phyloP scores from a whole-genome alignment of 179 eudicot species.

The Drosera spatulata region DNA sequence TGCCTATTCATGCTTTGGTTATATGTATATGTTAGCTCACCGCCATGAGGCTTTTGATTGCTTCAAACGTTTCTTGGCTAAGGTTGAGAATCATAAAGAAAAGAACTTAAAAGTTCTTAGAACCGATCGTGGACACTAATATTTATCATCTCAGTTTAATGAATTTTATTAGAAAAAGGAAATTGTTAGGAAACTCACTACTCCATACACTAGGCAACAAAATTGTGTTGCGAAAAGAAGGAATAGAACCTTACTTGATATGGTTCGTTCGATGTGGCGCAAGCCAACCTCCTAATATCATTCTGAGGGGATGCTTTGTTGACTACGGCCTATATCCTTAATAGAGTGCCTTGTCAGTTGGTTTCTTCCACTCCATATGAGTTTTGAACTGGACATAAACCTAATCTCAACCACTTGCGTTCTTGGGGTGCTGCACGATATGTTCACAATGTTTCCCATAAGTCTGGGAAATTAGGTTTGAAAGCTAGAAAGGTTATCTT shows the following conservation, averaged over 20 bases:
- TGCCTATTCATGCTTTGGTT: conserved; percentile 4
- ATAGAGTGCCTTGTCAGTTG: background rate
- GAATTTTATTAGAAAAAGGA: conserved; percentile 2
- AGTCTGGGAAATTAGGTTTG: background rate
- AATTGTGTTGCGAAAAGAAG: conserved; percentile 1
- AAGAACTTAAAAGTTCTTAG: conserved; percentile 1
- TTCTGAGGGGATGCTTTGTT: conserved; percentile 1
- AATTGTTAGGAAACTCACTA: background rate
- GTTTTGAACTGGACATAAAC: background rate
- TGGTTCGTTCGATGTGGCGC: conserved; percentile 5
- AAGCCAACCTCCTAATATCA: background rate
- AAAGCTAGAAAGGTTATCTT: background rate
- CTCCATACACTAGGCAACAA: background rate
- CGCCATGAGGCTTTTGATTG: background rate
- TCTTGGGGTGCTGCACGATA: background rate
- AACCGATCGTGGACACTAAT: conserved; percentile 2
- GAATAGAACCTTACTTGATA: conserved; percentile 1
- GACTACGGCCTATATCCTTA: conserved; percentile 3
- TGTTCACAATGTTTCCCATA: background rate
- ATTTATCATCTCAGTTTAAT: background rate
- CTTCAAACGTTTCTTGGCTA: background rate
- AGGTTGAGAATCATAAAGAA: conserved; percentile 3
- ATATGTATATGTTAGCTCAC: conserved; percentile 4
- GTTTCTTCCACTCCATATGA: conserved; percentile 2
- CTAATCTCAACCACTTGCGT: background rate